Conservation (phyloP, 768 basidiomycete species). For the Lyophyllum decastes region DNA sequence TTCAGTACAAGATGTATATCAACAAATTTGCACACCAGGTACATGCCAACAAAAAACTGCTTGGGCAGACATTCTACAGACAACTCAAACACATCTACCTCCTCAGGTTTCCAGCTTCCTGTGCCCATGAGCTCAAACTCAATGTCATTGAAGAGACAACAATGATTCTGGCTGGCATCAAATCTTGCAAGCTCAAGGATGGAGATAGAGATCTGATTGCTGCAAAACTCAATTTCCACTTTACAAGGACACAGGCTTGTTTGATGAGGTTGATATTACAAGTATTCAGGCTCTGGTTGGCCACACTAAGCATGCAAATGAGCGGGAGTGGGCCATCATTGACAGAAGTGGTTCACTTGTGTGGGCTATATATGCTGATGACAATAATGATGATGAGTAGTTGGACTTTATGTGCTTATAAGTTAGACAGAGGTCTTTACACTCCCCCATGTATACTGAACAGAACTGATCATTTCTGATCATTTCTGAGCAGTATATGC, state of each 20-base stretch:
- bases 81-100: slow-evolving; percentile 3
- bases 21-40: neutral
- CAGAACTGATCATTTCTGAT: too few species aligned
- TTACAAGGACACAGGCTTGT: slow-evolving; percentile 12
- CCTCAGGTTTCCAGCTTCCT: neutral
- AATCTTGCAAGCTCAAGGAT: slow-evolving; percentile 15
- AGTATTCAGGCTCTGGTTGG: slow-evolving; percentile 25
- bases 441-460: too few species aligned
- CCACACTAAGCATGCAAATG: slow-evolving; percentile 12
- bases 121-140: neutral
- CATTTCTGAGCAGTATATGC: too few species aligned
- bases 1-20: neutral
- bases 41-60: neutral
- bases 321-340: too few species aligned
- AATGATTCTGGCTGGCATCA: slow-evolving; percentile 26
- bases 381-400: too few species aligned
- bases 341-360: too few species aligned
- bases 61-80: neutral
- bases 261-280: slow-evolving; percentile 25
- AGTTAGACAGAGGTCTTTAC: too few species aligned
- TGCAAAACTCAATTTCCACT: slow-evolving; percentile 18
- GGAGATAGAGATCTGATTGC: neutral
- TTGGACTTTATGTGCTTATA: too few species aligned
- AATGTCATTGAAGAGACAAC: slow-evolving; percentile 6
- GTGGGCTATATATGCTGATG: too few species aligned